Conservation (phyloP, 495 filamentous ascomycete species). For the Thermothielavioides terrestris region DNA sequence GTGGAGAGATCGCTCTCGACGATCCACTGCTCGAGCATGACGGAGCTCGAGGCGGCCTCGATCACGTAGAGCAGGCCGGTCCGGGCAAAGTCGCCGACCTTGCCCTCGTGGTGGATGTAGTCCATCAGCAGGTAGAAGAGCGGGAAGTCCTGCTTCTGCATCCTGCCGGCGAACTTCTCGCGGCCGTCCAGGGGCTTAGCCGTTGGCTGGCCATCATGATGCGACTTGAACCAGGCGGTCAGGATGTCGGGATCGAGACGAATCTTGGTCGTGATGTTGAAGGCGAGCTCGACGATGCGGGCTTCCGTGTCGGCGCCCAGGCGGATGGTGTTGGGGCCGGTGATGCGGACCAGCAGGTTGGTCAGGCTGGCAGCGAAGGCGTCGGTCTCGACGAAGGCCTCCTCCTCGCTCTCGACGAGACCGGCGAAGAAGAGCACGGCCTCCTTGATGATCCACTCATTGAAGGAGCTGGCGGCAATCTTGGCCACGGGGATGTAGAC, state of each 20-base stretch:
- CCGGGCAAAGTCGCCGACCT: slow-evolving; percentile 92
- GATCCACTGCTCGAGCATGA: slow-evolving; percentile 83
- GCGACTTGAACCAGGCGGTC: slow-evolving; percentile 73
- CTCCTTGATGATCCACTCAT: slow-evolving; percentile 70
- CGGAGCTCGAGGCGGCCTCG: slow-evolving; percentile 77
- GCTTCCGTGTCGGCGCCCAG: slow-evolving; percentile 64
- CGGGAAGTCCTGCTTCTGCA: slow-evolving; percentile 88
- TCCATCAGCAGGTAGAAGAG: slow-evolving; percentile 92
- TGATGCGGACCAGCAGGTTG: slow-evolving; percentile 62
- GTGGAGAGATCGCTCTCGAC: slow-evolving; percentile 95
- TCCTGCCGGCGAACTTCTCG: slow-evolving; percentile 73
- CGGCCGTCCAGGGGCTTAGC: slow-evolving; percentile 34
- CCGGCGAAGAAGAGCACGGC: slow-evolving; percentile 79
- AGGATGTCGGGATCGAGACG: slow-evolving; percentile 76
- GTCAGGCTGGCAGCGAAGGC: slow-evolving; percentile 78
- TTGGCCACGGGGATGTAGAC: slow-evolving; percentile 81
- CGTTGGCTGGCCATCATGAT: slow-evolving; percentile 34
- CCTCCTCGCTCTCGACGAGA: slow-evolving; percentile 91
- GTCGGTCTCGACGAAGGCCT: slow-evolving; percentile 78
- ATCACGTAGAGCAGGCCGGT: slow-evolving; percentile 94
- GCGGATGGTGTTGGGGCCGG: slow-evolving; percentile 51
- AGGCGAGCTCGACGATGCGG: slow-evolving; percentile 81
- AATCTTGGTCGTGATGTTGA: slow-evolving; percentile 92
- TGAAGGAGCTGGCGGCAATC: slow-evolving; percentile 68
- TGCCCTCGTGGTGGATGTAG: slow-evolving; percentile 89